Base-by-base conservation (phyloP, 2,329 filamentous ascomycete genomes). In the Neonectria neomacrospora region DNA sequence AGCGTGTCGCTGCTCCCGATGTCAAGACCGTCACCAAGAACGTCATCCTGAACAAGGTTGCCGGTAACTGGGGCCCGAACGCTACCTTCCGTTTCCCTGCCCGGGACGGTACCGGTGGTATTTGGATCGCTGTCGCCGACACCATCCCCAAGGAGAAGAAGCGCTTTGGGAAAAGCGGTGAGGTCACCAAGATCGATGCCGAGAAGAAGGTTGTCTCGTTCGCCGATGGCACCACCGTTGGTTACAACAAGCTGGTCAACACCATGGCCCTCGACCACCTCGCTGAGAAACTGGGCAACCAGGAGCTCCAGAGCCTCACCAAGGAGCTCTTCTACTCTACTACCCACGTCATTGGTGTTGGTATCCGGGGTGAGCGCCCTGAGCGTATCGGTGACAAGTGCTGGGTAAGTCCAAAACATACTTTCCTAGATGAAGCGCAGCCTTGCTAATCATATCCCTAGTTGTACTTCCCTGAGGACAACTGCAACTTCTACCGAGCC, bases 361-460 rank as follows among this genome's bases (percentile, higher is more conserved):
- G 96, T 82, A 86, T 99, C 76, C 93, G 96, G 77, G 96, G 96
- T 70, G 87, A 86, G 75, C 93, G 96, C 71, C 96, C 96, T 41
- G 94, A 97, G 80, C 91, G 93, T 77, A 99, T 99, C 73, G 96
- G 96, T 70, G 96, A 99, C 85, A 99, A 98, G 88, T 99, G 96
- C 90, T 99, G 96, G 94, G 88, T 91, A 83, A 78, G 87, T 76
- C 9, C 14, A 37, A 45, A 20, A 32, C 20, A 16, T 16, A 23
- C 7, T 5, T 0, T 32, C 22, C 14, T 12, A 4, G 22, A 7
- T 8, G 20, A 11, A 3, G 14, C 60, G 54, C 23, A 18, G 32
- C 34, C 3, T 32, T 58, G 57, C 74, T 78, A 72, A 79, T 56
- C 3, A 9, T 12, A 8, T 16, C 0, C 14, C 2, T 28, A 91